A percentile compares a stretch with the other conserved stretches of the same genome.
Evolutionary conservation across 2,329 filamentous ascomycete species (phyloP).

Genomic region (Akanthomyces muscarius): DNA sequence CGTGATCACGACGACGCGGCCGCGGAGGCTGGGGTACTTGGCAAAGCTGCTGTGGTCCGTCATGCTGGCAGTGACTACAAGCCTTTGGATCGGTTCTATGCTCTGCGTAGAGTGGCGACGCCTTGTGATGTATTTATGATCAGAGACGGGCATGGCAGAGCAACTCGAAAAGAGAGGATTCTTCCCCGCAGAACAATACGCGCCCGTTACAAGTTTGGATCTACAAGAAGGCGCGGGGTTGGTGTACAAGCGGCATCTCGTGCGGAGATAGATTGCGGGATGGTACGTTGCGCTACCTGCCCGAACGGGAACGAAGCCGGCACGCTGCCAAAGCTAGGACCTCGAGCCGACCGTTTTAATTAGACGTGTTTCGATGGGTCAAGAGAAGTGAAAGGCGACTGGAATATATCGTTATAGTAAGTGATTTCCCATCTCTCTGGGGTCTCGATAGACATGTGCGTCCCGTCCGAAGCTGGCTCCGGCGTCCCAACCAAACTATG

Average conservation of each 20-base stretch:
- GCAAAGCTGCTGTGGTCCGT: constrained; percentile 21
- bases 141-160: neutral
- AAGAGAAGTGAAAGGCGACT: too few species aligned
- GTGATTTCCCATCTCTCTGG: too few species aligned
- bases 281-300: neutral
- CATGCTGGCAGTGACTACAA: neutral
- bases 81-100: neutral
- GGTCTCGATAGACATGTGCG: too few species aligned
- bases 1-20: constrained; percentile 35
- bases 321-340: too few species aligned
- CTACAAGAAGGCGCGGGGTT: neutral
- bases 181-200: too few species aligned
- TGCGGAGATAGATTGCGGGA: neutral
- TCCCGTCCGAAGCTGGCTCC: too few species aligned
- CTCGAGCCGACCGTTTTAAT: too few species aligned
- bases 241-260: neutral
- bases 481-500: too few species aligned
- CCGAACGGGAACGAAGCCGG: neutral
- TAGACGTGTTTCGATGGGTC: too few species aligned
- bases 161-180: too few species aligned
- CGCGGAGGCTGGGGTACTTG: constrained; percentile 33
- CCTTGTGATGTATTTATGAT: neutral
- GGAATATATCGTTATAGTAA: too few species aligned
- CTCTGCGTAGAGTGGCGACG: neutral
- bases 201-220: neutral